phyloP scores from a whole-genome alignment of 495 filamentous ascomycete species.

The Podospora conica region DNA sequence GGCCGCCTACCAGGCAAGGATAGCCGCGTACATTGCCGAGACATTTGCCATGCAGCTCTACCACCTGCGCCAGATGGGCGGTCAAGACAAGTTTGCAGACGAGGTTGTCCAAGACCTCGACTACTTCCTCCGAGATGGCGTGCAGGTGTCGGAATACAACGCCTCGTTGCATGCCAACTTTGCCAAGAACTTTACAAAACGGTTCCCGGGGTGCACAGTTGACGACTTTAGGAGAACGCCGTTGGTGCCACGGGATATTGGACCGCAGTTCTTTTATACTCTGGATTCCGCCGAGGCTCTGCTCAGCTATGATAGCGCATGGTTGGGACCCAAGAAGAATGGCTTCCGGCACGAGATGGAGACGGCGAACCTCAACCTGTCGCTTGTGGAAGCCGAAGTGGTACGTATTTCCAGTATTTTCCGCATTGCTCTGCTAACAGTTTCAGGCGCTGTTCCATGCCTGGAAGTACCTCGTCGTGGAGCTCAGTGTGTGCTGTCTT shows the following conservation, averaged over 20 bases:
- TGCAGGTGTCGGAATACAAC: constrained; percentile 72
- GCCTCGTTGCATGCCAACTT: constrained; percentile 77
- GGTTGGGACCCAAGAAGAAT: constrained; percentile 57
- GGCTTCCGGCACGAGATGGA: constrained; percentile 77
- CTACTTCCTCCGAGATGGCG: constrained; percentile 69
- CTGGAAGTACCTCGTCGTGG: constrained; percentile 84
- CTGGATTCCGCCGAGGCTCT: constrained; percentile 64
- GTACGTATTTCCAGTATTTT: constrained; percentile 45
- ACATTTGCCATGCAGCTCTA: constrained; percentile 90
- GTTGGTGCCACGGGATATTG: constrained; percentile 56
- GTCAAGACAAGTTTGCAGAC: constrained; percentile 54
- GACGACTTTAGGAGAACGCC: constrained; percentile 70
- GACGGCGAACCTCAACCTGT: constrained; percentile 82
- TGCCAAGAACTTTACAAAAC: constrained; percentile 71
- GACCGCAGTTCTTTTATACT: constrained; percentile 75
- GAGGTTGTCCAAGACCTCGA: constrained; percentile 65
- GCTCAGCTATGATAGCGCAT: constrained; percentile 68
- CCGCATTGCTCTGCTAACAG: constrained; percentile 24
- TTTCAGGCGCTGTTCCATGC: constrained; percentile 66
- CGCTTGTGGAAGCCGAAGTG: constrained; percentile 84
- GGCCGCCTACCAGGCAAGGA: constrained; percentile 57
- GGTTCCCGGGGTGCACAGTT: constrained; percentile 64
- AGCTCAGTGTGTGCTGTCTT: constrained; percentile 66
- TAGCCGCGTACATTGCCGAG: constrained; percentile 76
- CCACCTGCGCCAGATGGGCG: constrained; percentile 65